Base-by-base conservation (phyloP, 2,329 filamentous ascomycete genomes). In the Ceratocystiopsis brevicomis region DNA sequence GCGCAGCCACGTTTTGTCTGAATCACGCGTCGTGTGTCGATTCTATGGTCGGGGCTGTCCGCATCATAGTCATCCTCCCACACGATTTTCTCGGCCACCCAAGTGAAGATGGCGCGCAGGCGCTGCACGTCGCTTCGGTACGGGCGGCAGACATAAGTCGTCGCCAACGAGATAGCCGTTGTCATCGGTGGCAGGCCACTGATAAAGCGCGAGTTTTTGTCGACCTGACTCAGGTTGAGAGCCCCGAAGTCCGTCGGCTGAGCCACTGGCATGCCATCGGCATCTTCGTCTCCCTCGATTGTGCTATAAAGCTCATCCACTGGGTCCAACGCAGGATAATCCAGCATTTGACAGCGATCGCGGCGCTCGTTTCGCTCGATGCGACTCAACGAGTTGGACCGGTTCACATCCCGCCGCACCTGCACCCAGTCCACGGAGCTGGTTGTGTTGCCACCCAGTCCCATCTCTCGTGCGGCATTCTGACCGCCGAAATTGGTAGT, bases 121-220 rank as follows among this genome's bases (percentile, higher is more conserved):
- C 87, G 75, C 58, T 98, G 90, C 1, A 95, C 84, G 53, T 96
- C 88, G 59, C 84, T 95, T 47, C 87, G 73, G 58, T 95, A 94
- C 0, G 90, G 92, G 25, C 90, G 76, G 56, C 92, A 98, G 12
- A 98, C 77, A 56, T 94, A 94, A 1, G 80, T 84, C 45, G 90
- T 90, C 0, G 90, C 86, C 15, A 98, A 66, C 30, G 80, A 82
- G 21, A 79, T 73, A 0, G 88, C 77, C 15, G 82, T 94, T 1
- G 81, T 85, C 61, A 79, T 81, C 0, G 83, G 76, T 1, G 88
- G 86, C 15, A 94, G 67, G 51, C 74, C 85, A 54, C 76, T 82
- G 49, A 96, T 72, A 58, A 96, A 98, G 1, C 90, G 78, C 6
- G 87, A 82, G 55, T 87, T 94, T 61, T 98, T 98, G 65, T 98